phyloP scores from a whole-genome alignment of 805 yeast genomes.

The Naumovozyma baii region DNA sequence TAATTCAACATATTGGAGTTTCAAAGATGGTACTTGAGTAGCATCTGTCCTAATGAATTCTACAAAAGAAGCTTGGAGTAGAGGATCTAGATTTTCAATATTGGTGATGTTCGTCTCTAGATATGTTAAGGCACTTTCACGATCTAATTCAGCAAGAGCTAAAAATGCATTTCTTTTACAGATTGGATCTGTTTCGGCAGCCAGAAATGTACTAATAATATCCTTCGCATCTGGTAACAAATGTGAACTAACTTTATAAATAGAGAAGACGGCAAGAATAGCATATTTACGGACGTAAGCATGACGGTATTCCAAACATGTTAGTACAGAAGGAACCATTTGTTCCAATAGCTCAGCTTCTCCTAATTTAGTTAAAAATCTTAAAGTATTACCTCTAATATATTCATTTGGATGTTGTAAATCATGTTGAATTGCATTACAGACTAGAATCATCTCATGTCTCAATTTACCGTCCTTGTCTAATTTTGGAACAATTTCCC shows the following conservation, averaged over 20 bases:
- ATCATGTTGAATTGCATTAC: constrained; percentile 96
- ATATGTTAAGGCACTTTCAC: constrained; percentile 76
- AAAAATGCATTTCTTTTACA: constrained; percentile 94
- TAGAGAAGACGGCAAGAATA: constrained; percentile 77
- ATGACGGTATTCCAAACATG: constrained; percentile 90
- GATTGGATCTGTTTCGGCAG: constrained; percentile 80
- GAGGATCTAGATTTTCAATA: constrained; percentile 63
- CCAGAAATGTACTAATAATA: constrained; percentile 60
- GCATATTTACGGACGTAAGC: constrained; percentile 98
- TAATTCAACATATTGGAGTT: constrained; percentile 60
- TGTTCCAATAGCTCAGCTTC: constrained; percentile 95
- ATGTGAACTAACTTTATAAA: constrained; percentile 73
- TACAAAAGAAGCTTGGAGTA: constrained; percentile 79
- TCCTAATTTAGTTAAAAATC: constrained; percentile 80
- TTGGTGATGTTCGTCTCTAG: constrained; percentile 58
- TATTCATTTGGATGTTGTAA: constrained; percentile 97
- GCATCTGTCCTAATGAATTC: constrained; percentile 88
- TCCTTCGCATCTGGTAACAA: constrained; percentile 94
- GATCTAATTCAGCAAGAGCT: constrained; percentile 69
- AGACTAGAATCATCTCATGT: constrained; percentile 97
- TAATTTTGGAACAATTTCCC: constrained; percentile 95
- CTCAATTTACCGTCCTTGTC: constrained; percentile 83
- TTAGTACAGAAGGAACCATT: constrained; percentile 83
- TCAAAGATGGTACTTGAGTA: constrained; percentile 48
- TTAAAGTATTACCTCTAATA: constrained; percentile 87